Base-by-base conservation (phyloP, 257 asterid species). In the Eucommia ulmoides region DNA sequence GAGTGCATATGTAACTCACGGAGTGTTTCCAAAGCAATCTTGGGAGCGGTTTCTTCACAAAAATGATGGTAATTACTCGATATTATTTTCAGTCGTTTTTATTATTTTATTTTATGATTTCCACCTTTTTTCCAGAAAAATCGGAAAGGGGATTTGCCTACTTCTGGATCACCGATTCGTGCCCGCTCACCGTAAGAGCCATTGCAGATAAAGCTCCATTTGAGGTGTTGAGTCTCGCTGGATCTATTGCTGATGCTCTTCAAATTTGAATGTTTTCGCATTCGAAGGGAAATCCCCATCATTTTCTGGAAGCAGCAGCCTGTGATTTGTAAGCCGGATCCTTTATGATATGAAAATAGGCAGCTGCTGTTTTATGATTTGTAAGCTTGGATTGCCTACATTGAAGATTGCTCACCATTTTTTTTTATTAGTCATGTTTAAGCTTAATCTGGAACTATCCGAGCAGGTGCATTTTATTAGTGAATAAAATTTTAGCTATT, bases 101-200 rank as follows among this genome's bases (percentile, higher is more conserved):
- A n/a, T 47, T n/a, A 7, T 1, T 23, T 24, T 19, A 9, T 14
- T 61, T 26, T 50, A 55, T 67, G 58, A 66, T 46, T 2, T 5
- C 33, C 19, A 19, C 47, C 25, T 47, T 55, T 19, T 42, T n/a
- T 47, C 54, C 20, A 26, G 29, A 22, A 65, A 77, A 51, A 3
- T 56, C 67, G 33, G 78, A 55, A 66, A 77, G 76, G 60, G 95
- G 84, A 2, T 84, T 88, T 62, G 22, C 89, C 41, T 77, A 85
- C 71, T 85, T 89, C 50, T 89, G 96, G 97, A 80, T 79, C 63
- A 85, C 91, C 0, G 98, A 89, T 71, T 89, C 98, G 0, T 89
- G 98, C 66, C 84, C 94, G 16, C 62, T 2, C 2, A 89, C 96
- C 3, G 96, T 85, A 55, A 68, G 82, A 56, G 78, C 88, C 50